Evolutionary conservation across 2,329 filamentous ascomycete species (phyloP).

Genomic region (Talaromyces piceae): DNA sequence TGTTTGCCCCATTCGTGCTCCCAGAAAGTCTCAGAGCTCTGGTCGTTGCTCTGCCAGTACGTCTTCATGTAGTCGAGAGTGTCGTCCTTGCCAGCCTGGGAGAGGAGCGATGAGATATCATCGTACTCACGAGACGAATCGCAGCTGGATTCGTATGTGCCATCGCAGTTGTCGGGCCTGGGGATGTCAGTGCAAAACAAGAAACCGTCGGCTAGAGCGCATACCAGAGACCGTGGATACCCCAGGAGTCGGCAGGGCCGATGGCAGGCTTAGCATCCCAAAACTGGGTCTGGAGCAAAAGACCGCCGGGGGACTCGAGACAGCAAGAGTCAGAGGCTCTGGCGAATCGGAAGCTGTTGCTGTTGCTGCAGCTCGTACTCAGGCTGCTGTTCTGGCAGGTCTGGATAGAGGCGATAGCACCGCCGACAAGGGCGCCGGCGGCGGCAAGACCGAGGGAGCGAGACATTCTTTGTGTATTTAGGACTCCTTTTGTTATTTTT

Average conservation of each 20-base stretch:
- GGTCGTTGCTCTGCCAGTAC: slow-evolving; percentile 54
- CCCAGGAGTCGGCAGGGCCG: slow-evolving; percentile 51
- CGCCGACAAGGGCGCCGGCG: slow-evolving; percentile 6
- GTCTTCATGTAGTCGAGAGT: slow-evolving; percentile 51
- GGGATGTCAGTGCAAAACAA: background rate
- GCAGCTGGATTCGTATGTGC: slow-evolving; percentile 50
- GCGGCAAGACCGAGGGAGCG: slow-evolving; percentile 3
- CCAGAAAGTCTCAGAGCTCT: slow-evolving; percentile 55
- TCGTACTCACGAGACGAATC: slow-evolving; percentile 48
- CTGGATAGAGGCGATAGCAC: slow-evolving; percentile 19
- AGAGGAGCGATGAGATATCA: slow-evolving; percentile 51
- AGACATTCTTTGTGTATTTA: slow-evolving; percentile 8
- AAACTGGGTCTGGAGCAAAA: slow-evolving; percentile 53
- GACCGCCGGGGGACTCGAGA: slow-evolving; percentile 52
- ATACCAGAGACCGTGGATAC: slow-evolving; percentile 51
- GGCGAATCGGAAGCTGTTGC: slow-evolving; percentile 16
- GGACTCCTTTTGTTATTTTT: background rate
- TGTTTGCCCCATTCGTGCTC: slow-evolving; percentile 66
- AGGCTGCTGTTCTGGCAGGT: slow-evolving; percentile 32
- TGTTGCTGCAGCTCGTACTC: slow-evolving; percentile 48
- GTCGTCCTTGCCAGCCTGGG: slow-evolving; percentile 42
- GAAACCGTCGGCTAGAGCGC: slow-evolving; percentile 7
- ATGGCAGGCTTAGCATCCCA: slow-evolving; percentile 51
- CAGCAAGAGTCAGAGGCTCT: slow-evolving; percentile 46
- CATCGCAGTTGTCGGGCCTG: slow-evolving; percentile 50